Base-by-base conservation (phyloP, 306 rosid species). In the Trifolium dubium region DNA sequence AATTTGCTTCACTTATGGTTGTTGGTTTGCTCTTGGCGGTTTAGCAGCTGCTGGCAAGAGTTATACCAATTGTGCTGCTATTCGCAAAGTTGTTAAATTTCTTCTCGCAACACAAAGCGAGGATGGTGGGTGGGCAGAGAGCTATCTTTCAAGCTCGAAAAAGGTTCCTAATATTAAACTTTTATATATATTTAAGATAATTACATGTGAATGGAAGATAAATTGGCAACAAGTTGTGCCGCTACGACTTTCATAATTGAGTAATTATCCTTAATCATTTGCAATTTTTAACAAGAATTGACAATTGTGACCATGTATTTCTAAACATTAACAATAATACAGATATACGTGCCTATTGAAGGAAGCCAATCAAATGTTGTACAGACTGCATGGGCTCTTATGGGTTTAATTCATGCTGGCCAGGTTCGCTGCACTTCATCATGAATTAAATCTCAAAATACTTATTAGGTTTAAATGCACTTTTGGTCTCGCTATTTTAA, bases 121-220 rank as follows among this genome's bases (percentile, higher is more conserved):
- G 0, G 81, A 90, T 19, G 96, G 96, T 43, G 96, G 96, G 0
- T 90, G 96, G 96, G 93, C 88, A 6, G 96, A 90, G 54, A 86
- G 93, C 35, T 85, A 86, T 64, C 81, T 85, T 43, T 90, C 90
- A 37, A 64, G 90, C 47, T 89, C 88, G 0, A 61, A 74, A 74
- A 83, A 85, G 86, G 91, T 88, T 44, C 8, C 5, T n/a, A 6
- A 5, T 23, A 23, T 23, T 23, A 23, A 23, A 23, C 23, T 23
- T 23, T 23, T 23, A 23, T 23, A 23, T 23, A 23, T 23, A 23
- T 23, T 23, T 23, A 23, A 23, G 23, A 23, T 23, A 23, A 23
- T 1, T 23, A 23, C 23, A 23, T 23, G 1, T 23, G 23, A 23
- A 23, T 1, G 23, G 23, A 23, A 23, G 23, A 23, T 23, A 23